A percentile compares a stretch with the other conserved stretches of the same genome.
Conservation (phyloP, 2,329 filamentous ascomycete genomes). For the Colletotrichum kahawae region DNA sequence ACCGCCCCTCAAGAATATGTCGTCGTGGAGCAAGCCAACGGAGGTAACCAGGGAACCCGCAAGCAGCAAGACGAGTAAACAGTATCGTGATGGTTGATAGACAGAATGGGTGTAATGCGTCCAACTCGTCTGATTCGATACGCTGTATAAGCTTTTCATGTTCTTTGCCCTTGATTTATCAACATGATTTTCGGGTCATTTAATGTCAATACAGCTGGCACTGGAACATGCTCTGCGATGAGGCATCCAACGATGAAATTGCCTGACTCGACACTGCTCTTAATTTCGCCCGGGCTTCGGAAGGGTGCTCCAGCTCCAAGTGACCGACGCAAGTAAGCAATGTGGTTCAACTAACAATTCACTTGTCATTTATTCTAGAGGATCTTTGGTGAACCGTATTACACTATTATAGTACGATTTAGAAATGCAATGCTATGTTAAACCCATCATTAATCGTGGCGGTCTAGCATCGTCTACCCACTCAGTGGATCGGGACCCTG, state of each 20-base stretch:
- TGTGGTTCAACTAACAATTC: not conserved
- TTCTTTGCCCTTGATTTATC: not conserved
- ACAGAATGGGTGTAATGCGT: not conserved
- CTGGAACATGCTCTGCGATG: not conserved
- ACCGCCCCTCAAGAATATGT: not conserved
- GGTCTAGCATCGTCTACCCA: not conserved
- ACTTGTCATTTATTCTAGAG: not conserved
- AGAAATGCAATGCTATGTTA: not conserved
- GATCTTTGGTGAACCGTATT: not conserved
- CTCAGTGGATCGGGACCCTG: not conserved
- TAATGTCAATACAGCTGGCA: not conserved
- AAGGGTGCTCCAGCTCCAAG: not conserved
- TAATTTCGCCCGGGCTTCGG: not conserved
- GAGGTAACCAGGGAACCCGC: not conserved
- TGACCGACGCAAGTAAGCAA: not conserved
- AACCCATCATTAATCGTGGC: not conserved
- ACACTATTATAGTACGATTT: not conserved
- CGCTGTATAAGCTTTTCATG: not conserved
- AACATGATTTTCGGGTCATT: not conserved
- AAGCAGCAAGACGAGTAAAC: not conserved
- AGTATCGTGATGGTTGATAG: not conserved
- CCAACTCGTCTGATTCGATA: not conserved
- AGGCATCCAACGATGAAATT: not conserved
- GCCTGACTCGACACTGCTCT: not conserved
- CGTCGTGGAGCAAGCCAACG: not conserved